Evolutionary conservation across 768 basidiomycete genomes (phyloP).

Genomic region (Macrolepiota dolichaula): DNA sequence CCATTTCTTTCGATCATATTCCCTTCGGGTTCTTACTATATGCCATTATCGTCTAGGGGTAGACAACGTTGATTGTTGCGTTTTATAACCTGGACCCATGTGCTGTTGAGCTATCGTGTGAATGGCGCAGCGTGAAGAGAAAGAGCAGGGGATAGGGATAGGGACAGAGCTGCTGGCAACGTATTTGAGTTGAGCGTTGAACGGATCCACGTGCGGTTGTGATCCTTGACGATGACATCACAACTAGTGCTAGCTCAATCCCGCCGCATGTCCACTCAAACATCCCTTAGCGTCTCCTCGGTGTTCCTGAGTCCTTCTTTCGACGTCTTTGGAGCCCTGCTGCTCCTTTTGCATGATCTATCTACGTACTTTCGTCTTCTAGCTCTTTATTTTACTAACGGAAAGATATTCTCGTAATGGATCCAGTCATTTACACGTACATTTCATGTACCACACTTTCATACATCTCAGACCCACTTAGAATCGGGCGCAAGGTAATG

Average conservation of each 20-base stretch:
- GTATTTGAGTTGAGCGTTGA: neutral
- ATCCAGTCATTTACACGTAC: neutral
- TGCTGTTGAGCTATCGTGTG: neutral
- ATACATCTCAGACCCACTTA: neutral
- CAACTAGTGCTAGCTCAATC: neutral
- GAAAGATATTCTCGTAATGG: neutral
- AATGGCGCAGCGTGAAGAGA: neutral
- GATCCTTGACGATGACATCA: slow-evolving; percentile 6
- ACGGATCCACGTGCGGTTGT: neutral
- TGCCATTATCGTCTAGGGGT: neutral
- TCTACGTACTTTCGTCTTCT: neutral
- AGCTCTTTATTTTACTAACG: neutral
- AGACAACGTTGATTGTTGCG: neutral
- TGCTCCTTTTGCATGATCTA: too few species aligned
- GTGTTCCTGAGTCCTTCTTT: neutral
- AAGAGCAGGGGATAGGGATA: neutral
- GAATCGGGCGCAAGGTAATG: too few species aligned
- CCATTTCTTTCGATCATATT: neutral
- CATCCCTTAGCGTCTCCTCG: neutral
- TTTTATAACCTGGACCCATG: neutral
- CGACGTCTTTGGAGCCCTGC: too few species aligned
- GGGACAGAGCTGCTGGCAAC: neutral
- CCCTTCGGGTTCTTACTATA: neutral
- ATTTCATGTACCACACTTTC: neutral
- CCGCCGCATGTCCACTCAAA: neutral